Evolutionary conservation across 78 protist species (phyloP).

Genomic region (Emiliania huxleyi): DNA sequence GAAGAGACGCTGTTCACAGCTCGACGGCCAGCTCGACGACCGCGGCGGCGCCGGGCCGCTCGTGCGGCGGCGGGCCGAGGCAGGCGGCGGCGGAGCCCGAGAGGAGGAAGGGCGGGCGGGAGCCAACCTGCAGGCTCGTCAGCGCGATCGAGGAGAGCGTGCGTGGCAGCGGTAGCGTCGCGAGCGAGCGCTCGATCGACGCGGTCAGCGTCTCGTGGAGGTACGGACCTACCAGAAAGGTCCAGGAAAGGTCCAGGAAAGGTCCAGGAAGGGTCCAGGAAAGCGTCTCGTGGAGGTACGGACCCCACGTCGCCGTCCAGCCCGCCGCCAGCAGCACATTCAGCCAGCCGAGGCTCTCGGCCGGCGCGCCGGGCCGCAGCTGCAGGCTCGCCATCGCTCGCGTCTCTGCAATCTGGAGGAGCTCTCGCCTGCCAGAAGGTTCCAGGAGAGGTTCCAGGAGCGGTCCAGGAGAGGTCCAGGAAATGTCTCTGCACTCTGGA

Average conservation of each 20-base stretch:
- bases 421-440: background rate
- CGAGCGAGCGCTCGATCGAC: background rate
- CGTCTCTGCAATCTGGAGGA: background rate
- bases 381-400: background rate
- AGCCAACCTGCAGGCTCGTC: background rate
- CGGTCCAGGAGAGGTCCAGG: too few relatives aligned
- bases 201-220: too few relatives aligned
- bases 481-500: too few relatives aligned
- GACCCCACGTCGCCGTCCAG: background rate
- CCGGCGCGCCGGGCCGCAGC: background rate
- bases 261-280: too few relatives aligned
- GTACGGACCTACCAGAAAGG: too few relatives aligned
- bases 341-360: background rate
- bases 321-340: background rate
- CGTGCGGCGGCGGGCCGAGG: background rate
- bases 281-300: too few relatives aligned
- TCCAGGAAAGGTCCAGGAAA: too few relatives aligned
- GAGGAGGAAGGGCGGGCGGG: background rate
- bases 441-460: too few relatives aligned
- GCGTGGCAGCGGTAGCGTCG: background rate
- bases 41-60: background rate
- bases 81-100: background rate
- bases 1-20: too few relatives aligned
- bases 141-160: background rate
- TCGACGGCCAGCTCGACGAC: background rate